Percentiles rank a stretch among this genome's conserved stretches.
Evolutionary conservation across 768 basidiomycete genomes (phyloP).

Genomic region (Lanmaoa pseudosensibilis): DNA sequence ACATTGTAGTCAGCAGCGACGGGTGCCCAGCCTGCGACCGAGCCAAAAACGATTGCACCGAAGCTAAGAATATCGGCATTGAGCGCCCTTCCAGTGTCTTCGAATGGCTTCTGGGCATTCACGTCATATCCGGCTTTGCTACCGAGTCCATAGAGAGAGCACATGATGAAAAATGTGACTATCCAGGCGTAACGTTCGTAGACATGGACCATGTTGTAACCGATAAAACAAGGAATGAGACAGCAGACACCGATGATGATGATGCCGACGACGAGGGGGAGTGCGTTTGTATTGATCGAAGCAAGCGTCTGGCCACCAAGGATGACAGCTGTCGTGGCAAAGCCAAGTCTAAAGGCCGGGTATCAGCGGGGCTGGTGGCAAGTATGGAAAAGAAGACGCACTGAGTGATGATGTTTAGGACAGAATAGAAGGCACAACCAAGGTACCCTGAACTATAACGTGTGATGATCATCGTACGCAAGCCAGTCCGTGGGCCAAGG

Average conservation of each 20-base stretch:
- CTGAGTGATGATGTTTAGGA: conserved; percentile 56
- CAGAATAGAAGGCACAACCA: conserved; percentile 48
- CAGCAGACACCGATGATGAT: conserved; percentile 45
- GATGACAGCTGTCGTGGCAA: conserved; percentile 49
- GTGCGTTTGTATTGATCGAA: conserved; percentile 43
- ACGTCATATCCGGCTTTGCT: conserved; percentile 46
- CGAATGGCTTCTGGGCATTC: conserved; percentile 40
- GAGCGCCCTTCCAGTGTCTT: conserved; percentile 45
- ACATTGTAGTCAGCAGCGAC: conserved; percentile 58
- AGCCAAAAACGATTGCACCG: conserved; percentile 52
- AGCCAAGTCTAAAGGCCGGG: conserved; percentile 40
- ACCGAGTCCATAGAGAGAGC: conserved; percentile 52
- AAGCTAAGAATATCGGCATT: conserved; percentile 52
- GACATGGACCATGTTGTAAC: conserved; percentile 46
- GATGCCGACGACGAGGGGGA: conserved; percentile 49
- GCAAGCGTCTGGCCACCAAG: conserved; percentile 53
- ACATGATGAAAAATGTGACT: conserved; percentile 44
- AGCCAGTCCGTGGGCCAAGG: conserved; percentile 51
- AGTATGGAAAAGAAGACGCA: conserved; percentile 10
- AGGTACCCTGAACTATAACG: conserved; percentile 50
- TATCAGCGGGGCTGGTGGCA: background rate
- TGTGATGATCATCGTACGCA: conserved; percentile 54
- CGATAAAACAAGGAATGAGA: conserved; percentile 47
- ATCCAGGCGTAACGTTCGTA: conserved; percentile 62
- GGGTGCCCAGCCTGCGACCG: conserved; percentile 49